phyloP scores from a whole-genome alignment of 2,329 filamentous ascomycete genomes.

The Aphanocladium album region DNA sequence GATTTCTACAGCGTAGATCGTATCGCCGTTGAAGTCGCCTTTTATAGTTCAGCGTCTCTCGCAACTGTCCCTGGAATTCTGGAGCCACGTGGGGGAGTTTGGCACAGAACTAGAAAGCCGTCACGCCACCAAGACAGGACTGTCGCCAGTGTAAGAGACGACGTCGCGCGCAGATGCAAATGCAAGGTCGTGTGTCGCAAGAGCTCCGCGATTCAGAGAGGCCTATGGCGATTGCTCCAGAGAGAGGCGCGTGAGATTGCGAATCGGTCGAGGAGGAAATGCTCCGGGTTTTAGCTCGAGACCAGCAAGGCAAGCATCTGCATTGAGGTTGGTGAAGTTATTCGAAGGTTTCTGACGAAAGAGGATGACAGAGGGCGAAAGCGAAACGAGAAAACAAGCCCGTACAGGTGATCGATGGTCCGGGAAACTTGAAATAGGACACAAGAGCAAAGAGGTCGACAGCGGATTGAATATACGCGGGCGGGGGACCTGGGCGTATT shows the following conservation, averaged over 20 bases:
- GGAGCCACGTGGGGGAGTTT: conserved; percentile 2
- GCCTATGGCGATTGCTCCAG: neutral
- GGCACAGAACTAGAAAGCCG: neutral
- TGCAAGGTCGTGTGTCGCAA: neutral
- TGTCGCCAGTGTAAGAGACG: neutral
- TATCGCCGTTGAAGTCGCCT: neutral
- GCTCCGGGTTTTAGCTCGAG: neutral
- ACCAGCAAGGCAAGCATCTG: neutral
- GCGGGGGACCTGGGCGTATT: conserved; percentile 6
- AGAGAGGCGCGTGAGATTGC: neutral
- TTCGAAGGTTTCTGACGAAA: neutral
- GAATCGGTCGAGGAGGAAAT: neutral
- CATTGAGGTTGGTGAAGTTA: neutral
- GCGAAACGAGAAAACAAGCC: neutral
- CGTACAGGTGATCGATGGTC: too few species aligned
- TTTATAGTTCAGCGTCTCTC: neutral
- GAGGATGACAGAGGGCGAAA: neutral
- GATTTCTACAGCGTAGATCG: neutral
- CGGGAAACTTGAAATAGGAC: neutral
- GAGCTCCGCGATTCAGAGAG: neutral
- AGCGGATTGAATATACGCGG: neutral
- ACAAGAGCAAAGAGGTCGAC: neutral
- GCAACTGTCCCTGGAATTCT: neutral
- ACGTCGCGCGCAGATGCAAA: neutral
- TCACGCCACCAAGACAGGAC: neutral